Conservation (phyloP, 768 basidiomycete species). For the Postia placenta region DNA sequence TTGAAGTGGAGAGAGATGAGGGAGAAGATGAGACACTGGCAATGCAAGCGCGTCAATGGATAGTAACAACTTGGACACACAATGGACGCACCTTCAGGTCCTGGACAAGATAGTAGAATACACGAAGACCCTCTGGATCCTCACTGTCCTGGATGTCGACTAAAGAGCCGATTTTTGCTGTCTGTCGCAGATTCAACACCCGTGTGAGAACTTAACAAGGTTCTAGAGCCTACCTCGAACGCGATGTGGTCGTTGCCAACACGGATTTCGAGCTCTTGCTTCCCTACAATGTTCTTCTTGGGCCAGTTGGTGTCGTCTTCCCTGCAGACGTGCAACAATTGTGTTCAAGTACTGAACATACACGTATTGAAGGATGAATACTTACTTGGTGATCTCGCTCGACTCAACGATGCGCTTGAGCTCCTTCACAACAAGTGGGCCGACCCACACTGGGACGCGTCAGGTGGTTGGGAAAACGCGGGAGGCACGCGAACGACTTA, state of each 20-base stretch:
- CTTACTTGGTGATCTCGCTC: slow-evolving; percentile 92
- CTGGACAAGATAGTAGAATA: slow-evolving; percentile 98
- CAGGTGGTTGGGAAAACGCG: background rate
- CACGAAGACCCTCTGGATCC: slow-evolving; percentile 94
- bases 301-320: slow-evolving; percentile 99
- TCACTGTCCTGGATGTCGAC: slow-evolving; percentile 97
- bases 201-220: background rate
- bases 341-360: background rate
- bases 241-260: slow-evolving; percentile 94
- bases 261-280: slow-evolving; percentile 95
- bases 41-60: background rate
- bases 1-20: slow-evolving; percentile 99
- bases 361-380: background rate
- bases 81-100: slow-evolving; percentile 73
- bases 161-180: slow-evolving; percentile 94
- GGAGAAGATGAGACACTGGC: slow-evolving; percentile 94
- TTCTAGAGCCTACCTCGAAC: slow-evolving; percentile 69
- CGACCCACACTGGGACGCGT: slow-evolving; percentile 87
- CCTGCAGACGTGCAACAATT: slow-evolving; percentile 36
- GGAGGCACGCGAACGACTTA: slow-evolving; percentile 34
- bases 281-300: slow-evolving; percentile 97
- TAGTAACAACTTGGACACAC: no score
- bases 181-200: slow-evolving; percentile 41
- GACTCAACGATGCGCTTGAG: slow-evolving; percentile 90
- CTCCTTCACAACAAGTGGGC: slow-evolving; percentile 88